Evolutionary conservation across 1,284 basidiomycete genomes (phyloP), one percentile per base, ranked within the genome.

Genomic region (Tilletia walkeri): DNA sequence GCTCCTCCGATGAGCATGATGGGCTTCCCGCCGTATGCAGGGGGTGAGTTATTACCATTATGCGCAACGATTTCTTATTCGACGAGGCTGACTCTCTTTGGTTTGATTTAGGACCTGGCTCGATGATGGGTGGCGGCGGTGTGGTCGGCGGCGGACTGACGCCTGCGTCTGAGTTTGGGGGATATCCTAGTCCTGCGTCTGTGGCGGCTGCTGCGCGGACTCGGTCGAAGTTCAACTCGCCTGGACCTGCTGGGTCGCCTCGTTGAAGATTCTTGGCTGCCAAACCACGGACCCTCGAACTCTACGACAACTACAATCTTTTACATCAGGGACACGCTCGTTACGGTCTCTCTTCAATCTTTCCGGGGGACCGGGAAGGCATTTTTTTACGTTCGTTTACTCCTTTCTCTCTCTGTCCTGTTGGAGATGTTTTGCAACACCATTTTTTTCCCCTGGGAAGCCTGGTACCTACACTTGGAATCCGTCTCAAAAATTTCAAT

Each of bases 91-190:
- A 45, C 41, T 5, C 41, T 45, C 50, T 18, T 18, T 4, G 50
- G 16, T 6, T 30, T 5, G 18, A 4, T 6, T 18, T 38, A 38
- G 70, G 67, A 41, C 38, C 66, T 4, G 70, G 67, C 54, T 70
- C 67, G 59, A 54, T 66, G 49, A 68, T 71, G 38, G 63, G 70
- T 47, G 67, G 67, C 3, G 20, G 9, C 9, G 41, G 41, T 14
- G 49, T 54, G 47, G 67, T 54, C 2, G 69, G 67, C 34, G 50
- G 67, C 1, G 48, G 14, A 18, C 6, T 30, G 50, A 24, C 67
- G 14, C 41, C 69, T 34, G 18, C 14, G 20, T 61, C 56, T 36
- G 56, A 61, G 36, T 61, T 34, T 18, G 56, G 56, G 14, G 56
- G 7, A 1, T 16, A 30, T 7, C 56, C 56, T 5, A 61, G 56